Percentiles rank a stretch among this genome's conserved stretches.
phyloP scores from a whole-genome alignment of 1,284 basidiomycete genomes.

The Ustilago bromivora region DNA sequence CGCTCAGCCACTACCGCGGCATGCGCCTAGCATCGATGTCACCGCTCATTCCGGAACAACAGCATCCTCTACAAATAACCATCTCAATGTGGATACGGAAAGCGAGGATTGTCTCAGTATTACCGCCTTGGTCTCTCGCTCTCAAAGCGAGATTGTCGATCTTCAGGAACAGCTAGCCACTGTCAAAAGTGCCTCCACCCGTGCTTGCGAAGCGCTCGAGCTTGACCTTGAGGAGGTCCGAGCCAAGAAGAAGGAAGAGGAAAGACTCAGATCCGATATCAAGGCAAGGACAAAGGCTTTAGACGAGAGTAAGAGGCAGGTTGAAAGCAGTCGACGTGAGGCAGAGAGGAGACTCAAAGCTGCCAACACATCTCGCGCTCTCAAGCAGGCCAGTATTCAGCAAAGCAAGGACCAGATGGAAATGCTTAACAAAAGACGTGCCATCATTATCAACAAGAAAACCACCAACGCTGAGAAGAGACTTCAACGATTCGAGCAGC shows the following conservation, averaged over 20 bases:
- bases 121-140: constrained; percentile 30
- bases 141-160: constrained; percentile 68
- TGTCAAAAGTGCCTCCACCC: constrained; percentile 75
- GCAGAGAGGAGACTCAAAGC: constrained; percentile 86
- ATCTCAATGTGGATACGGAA: constrained; percentile 7
- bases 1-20: constrained; percentile 10
- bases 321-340: constrained; percentile 82
- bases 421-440: constrained; percentile 74
- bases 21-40: constrained; percentile 2
- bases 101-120: constrained; percentile 33
- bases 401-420: constrained; percentile 79
- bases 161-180: constrained; percentile 82
- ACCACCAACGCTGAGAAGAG: constrained; percentile 44
- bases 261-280: constrained; percentile 80
- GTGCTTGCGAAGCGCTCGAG: constrained; percentile 75
- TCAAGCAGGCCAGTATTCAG: constrained; percentile 47
- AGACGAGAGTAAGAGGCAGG: constrained; percentile 86
- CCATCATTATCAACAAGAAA: constrained; percentile 58
- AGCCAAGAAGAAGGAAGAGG: constrained; percentile 84
- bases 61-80: constrained; percentile 5
- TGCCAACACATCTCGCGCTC: constrained; percentile 75
- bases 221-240: constrained; percentile 80
- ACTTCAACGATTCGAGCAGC: constrained; percentile 28
- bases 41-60: constrained; percentile 8
- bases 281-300: constrained; percentile 83